These are phyloP conservation scores for Phytophthora sp. DNA, from an alignment of 352 stramenopile species.

Conservation along the genomic window DNA sequence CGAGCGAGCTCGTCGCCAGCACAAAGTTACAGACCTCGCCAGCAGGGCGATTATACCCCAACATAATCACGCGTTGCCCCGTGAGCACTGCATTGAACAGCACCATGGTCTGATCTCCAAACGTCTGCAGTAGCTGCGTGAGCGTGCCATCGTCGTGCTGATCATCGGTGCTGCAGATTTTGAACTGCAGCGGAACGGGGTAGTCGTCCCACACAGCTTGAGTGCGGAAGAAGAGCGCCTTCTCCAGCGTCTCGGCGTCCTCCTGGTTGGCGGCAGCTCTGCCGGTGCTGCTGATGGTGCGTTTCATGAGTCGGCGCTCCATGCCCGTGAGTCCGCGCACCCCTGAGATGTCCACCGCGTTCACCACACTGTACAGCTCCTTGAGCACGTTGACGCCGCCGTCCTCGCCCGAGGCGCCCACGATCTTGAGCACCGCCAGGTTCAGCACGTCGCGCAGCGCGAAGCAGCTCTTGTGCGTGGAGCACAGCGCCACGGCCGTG, in stretches of 20 bases:
- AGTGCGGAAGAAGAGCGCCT: slow-evolving; percentile 66
- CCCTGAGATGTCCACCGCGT: slow-evolving; percentile 67
- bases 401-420: slow-evolving; percentile 44
- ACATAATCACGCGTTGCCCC: slow-evolving; percentile 74
- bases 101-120: slow-evolving; percentile 86
- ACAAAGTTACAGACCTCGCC: slow-evolving; percentile 89
- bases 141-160: slow-evolving; percentile 84
- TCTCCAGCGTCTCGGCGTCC: slow-evolving; percentile 56
- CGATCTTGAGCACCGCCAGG: slow-evolving; percentile 74
- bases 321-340: slow-evolving; percentile 74
- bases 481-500: slow-evolving; percentile 85
- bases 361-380: slow-evolving; percentile 75
- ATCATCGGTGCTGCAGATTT: slow-evolving; percentile 84
- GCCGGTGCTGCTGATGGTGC: slow-evolving; percentile 63
- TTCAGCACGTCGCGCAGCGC: slow-evolving; percentile 79
- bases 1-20: slow-evolving; percentile 80
- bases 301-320: slow-evolving; percentile 77
- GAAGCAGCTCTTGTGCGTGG: slow-evolving; percentile 80
- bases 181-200: slow-evolving; percentile 75
- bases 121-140: slow-evolving; percentile 71
- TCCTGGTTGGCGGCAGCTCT: slow-evolving; percentile 34
- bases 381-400: slow-evolving; percentile 56
- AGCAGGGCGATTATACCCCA: slow-evolving; percentile 85
- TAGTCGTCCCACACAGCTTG: slow-evolving; percentile 64
- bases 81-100: slow-evolving; percentile 89